Base-by-base conservation (phyloP, 2,329 filamentous ascomycete genomes). In the Tolypocladium cylindrosporum region DNA sequence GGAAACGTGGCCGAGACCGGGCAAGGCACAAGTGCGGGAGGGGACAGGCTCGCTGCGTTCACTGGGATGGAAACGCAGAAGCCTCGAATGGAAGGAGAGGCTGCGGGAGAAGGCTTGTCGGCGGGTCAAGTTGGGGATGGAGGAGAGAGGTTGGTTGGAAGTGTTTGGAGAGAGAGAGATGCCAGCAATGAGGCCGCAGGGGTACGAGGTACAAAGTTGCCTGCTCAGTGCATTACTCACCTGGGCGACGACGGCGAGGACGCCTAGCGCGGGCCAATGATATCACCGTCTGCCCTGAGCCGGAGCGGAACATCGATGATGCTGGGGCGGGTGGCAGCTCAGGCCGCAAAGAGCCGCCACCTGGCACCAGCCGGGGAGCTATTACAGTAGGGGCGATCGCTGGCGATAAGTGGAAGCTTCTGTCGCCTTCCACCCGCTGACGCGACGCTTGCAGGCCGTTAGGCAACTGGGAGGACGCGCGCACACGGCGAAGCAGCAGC, bases 251-350 rank as follows among this genome's bases (percentile, higher is more conserved):
- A 59, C 57, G 62, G 63, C 62, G 65, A 66, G 60, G 57, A 43
- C 43, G 54, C 53, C 58, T 61, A 31, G 19, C 34, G 41, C 62
- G 61, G 57, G 64, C 72, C 72, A 74, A 74, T 74, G 66, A 69
- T 65, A 71, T 63, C 62, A 64, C 64, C 59, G 55, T 7, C 63
- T 59, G 62, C 63, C 64, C 60, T 66, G 62, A 50, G 45, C 54
- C 64, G 70, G 68, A 61, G 57, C 72, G 72, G 72, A 74, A 69
- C 58, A 75, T 72, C 62, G 58, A 69, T 73, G 63, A 64, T 71
- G 62, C 72, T 63, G 50, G 19, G 7, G 45, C 24, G 27, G 19
- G 7, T 51, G 55, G 50, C 4, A 53, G 48, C 50, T 45, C 40
- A 16, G 40, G 56, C 41, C 55, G 27, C 40, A 34, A 39, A 19